These are phyloP conservation scores for Eucalyptus cladocalyx DNA, from an alignment of 345 rosid genomes.

Conservation along the genomic window DNA sequence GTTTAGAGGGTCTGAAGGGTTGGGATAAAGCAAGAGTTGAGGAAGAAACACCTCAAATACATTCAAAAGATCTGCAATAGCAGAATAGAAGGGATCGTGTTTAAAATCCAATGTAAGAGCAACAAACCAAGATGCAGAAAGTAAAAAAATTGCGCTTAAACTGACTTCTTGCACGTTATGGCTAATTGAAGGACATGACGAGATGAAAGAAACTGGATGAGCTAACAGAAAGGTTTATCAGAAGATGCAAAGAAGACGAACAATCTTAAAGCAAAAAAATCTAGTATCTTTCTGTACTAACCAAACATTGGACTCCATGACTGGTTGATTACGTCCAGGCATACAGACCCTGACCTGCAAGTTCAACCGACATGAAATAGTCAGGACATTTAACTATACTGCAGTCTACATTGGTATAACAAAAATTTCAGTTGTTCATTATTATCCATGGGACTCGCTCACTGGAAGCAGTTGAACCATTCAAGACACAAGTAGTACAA, in stretches of 20 bases:
- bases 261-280: neutral
- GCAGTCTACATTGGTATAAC: neutral
- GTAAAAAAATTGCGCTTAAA: neutral
- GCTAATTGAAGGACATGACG: neutral
- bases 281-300: slow-evolving; percentile 1
- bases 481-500: neutral
- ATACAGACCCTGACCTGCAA: slow-evolving; percentile 60
- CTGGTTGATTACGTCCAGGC: slow-evolving; percentile 70
- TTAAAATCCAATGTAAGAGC: neutral
- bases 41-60: slow-evolving; percentile 67
- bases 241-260: neutral
- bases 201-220: neutral
- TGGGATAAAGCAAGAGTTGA: slow-evolving; percentile 62
- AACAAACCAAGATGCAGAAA: neutral
- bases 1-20: slow-evolving; percentile 61
- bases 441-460: neutral
- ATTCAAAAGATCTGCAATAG: slow-evolving; percentile 52
- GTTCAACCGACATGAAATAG: neutral
- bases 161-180: neutral
- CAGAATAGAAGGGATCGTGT: neutral
- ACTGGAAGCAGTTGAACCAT: neutral
- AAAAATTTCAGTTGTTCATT: neutral
- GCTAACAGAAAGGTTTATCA: neutral
- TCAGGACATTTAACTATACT: neutral
- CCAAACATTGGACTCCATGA: slow-evolving; percentile 87